phyloP scores from a whole-genome alignment of 129 eudicot genomes.

The Kitagawia praeruptora region DNA sequence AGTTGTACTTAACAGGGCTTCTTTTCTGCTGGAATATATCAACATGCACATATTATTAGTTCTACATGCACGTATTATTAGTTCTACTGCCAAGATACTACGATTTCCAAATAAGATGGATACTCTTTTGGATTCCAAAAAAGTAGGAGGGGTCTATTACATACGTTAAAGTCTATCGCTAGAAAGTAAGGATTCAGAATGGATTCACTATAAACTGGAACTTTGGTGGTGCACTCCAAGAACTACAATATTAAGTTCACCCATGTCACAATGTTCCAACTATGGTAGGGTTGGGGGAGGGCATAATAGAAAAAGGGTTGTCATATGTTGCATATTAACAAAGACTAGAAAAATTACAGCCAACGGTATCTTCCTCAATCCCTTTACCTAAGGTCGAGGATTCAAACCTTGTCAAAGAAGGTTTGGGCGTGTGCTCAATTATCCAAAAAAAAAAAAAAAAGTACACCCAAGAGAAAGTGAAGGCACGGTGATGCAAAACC shows the following conservation, averaged over 20 bases:
- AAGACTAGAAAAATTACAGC: not conserved
- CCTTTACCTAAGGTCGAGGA: not conserved
- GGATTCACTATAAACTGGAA: too few species aligned
- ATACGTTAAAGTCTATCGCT: not conserved
- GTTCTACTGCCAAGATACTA: not conserved
- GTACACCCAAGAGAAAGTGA: not conserved
- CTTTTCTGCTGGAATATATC: not conserved
- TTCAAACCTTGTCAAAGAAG: not conserved
- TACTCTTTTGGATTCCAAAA: not conserved
- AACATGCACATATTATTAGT: not conserved
- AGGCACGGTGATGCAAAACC: not conserved
- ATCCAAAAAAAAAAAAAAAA: too few species aligned
- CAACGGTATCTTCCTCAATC: not conserved
- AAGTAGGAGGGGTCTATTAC: not conserved
- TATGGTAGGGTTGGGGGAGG: too few species aligned
- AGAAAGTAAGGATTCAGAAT: not conserved
- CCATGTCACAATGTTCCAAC: not conserved
- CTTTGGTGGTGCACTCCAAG: not conserved
- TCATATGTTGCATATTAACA: not conserved
- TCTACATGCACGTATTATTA: not conserved
- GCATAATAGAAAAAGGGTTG: not conserved
- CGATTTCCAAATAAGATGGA: not conserved
- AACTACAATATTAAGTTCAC: not conserved
- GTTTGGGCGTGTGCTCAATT: not conserved
- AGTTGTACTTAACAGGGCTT: not conserved